Evolutionary conservation across 2,329 filamentous ascomycete genomes (phyloP).

Genomic region (Aspergillus sp.): DNA sequence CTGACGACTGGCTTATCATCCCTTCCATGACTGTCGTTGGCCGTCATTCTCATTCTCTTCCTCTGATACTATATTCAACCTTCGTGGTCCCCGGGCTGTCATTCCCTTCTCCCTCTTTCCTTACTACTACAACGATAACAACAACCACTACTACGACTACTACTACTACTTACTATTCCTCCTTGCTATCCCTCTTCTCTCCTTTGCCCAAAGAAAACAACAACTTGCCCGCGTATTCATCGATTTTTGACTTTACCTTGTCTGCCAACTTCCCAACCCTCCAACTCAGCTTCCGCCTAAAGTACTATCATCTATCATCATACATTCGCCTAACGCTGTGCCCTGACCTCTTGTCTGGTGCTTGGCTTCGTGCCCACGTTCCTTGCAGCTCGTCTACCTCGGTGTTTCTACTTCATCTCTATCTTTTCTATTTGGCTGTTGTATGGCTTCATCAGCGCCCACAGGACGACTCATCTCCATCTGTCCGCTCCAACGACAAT

Average conservation of each 20-base stretch:
- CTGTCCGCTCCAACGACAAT: conserved; percentile 12
- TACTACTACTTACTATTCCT: background rate
- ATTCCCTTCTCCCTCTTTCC: too few relatives aligned
- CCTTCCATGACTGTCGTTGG: conserved; percentile 2
- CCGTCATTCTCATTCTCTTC: background rate
- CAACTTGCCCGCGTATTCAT: background rate
- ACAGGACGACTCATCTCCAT: conserved; percentile 6
- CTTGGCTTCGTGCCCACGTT: background rate
- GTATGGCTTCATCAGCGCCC: conserved; percentile 19
- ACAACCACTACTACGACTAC: too few relatives aligned
- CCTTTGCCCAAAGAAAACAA: background rate
- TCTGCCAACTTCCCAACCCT: background rate
- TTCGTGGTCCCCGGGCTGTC: background rate
- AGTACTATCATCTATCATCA: background rate
- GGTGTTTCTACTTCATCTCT: background rate
- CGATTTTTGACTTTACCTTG: background rate
- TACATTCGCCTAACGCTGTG: background rate
- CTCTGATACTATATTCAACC: background rate
- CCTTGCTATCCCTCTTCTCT: background rate
- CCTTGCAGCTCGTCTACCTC: conserved; percentile 1
- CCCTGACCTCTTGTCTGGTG: background rate
- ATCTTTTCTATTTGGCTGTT: background rate
- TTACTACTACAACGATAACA: too few relatives aligned
- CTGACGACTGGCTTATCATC: conserved; percentile 3
- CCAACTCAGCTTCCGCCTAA: too few relatives aligned